Evolutionary conservation across 1,139 yeast genomes (phyloP), one percentile per base, ranked within the genome.

Genomic region (Debaryomyces udenii): DNA sequence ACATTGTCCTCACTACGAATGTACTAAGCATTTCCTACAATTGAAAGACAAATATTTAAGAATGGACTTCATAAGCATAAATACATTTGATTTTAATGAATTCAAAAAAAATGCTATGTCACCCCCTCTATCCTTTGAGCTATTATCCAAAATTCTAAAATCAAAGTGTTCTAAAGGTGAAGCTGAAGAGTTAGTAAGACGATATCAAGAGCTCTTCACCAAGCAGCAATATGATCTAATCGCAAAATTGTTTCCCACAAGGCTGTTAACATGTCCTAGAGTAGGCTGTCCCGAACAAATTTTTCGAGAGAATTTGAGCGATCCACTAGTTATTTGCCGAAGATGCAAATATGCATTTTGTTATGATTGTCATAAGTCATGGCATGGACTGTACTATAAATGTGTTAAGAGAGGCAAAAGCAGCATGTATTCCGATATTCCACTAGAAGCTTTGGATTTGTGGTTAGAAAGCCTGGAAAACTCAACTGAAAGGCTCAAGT

Each of bases 301-400:
- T 41, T 62, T 80, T 43, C 60, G 81, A 45, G 68, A 70, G 41
- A 64, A 80, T 45, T 60, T 74, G n/a, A 75, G 72, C 40, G 80
- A 77, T 11, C 61, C 71, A n/a, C 61, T 83, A 45, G 71, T 81
- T 6, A 67, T 75, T 13, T 83, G 91, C 50, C 63, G 70, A 0
- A 50, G 56, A 7, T 83, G 89, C 55, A 58, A 64, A 10, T 70
- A 75, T 52, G 83, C 86, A 2, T 83, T 81, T 52, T 83, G 90
- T 53, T 68, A 70, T 46, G 70, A 69, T 27, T 83, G 90, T 56
- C 60, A 70, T 10, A 81, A 77, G 47, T 78, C 86, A 2, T 83
- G 86, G 83, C 91, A 83, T 59, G 86, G 87, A 2, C 62, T 73
- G 14, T 72, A 66, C 42, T 74, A 76, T 40, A 52, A 58, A 18